Base-by-base conservation (phyloP, 305 asterid genomes). In the Fraxinus velutina region DNA sequence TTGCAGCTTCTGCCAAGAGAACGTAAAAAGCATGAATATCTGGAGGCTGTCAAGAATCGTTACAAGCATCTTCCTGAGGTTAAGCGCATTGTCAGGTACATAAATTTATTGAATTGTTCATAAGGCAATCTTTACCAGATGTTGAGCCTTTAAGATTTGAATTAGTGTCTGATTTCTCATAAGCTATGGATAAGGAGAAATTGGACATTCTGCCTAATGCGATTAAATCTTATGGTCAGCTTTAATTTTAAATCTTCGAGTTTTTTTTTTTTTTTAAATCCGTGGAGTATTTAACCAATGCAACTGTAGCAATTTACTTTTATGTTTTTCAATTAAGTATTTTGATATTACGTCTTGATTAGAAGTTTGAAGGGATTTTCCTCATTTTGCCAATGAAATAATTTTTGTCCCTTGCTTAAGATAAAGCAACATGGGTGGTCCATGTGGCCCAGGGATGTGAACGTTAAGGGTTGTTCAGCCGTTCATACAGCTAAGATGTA, bases 11-110 rank as follows among this genome's bases (percentile, higher is more conserved):
- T 94, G 88, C 99, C 99, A 1, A 92, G 99, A 87, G 99, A 95
- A 86, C 92, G 91, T 77, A 95, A 87, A 83, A 92, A 87, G 39
- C 99, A 95, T 12, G 97, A 95, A 77, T 95, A 95, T 79, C 75
- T 82, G 80, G 97, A 89, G 83, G 95, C 99, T 68, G 93, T 94
- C 78, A 93, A 89, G 91, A 94, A 91, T 74, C 97, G 98, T 78
- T 93, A 91, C 91, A 95, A 92, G 87, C 97, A 95, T 91, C 98
- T 95, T 82, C 88, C 91, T 15, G 99, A 92, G 86, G 88, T 94
- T 81, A 94, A 91, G 81, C 98, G 98, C 81, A 95, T 95, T 79
- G 92, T 88, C 90, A 94, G 99, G 98, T 92, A 90, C 79, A 34
- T 62, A 72, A 22, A 1, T 76, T 17, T 39, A 50, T 76, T 80